Evolutionary conservation across 2,329 filamentous ascomycete genomes (phyloP).

Genomic region (Fusarium nelsonii): DNA sequence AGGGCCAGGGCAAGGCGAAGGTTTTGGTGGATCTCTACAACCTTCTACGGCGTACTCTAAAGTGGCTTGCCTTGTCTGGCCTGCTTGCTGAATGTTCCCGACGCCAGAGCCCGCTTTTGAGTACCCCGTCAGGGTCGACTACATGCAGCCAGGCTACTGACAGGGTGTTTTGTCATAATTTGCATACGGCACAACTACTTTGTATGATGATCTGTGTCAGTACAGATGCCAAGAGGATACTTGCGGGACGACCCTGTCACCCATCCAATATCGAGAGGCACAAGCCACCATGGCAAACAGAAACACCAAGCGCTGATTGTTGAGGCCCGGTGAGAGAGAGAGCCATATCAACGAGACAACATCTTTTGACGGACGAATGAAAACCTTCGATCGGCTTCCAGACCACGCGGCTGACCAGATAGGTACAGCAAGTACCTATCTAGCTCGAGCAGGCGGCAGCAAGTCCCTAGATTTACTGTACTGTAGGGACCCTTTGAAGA

Average conservation of each 20-base stretch:
- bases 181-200: conserved; percentile 14
- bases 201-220: conserved; percentile 3
- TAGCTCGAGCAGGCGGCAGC: not conserved
- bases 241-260: conserved; percentile 33
- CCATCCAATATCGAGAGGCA: not conserved
- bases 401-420: conserved; percentile 1
- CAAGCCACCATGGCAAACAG: conserved; percentile 30
- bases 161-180: conserved; percentile 20
- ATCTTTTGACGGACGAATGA: conserved; percentile 10
- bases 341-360: conserved; percentile 7
- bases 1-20: conserved; percentile 22
- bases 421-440: not conserved
- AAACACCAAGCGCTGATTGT: conserved; percentile 16
- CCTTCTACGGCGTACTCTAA: conserved; percentile 16
- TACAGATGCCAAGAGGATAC: conserved; percentile 28
- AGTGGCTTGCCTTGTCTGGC: conserved; percentile 10
- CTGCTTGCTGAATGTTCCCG: conserved; percentile 7
- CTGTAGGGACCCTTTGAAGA: conserved; percentile 31
- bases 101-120: conserved; percentile 19
- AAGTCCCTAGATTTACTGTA: conserved; percentile 16
- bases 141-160: conserved; percentile 25
- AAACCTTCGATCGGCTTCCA: not conserved
- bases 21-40: conserved; percentile 31
- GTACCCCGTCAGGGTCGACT: conserved; percentile 17
- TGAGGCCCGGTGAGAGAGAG: not conserved